Evolutionary conservation across 1,284 basidiomycete species (phyloP).

Genomic region (Tilletia setariae): DNA sequence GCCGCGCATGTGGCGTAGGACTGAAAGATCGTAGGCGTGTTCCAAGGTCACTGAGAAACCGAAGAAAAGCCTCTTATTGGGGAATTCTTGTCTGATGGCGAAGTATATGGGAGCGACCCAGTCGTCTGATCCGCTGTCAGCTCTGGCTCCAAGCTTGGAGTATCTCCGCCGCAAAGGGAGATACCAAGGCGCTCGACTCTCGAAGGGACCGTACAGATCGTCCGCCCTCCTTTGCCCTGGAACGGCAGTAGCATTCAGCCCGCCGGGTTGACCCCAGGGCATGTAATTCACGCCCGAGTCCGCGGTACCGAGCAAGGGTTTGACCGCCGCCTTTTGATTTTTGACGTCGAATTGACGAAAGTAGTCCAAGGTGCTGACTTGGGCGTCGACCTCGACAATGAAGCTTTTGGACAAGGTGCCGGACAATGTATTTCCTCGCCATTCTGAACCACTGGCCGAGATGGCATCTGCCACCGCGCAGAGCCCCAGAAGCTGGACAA

Average conservation of each 20-base stretch:
- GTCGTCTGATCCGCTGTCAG: background rate
- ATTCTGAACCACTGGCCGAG: background rate
- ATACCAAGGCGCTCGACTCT: background rate
- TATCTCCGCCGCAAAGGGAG: background rate
- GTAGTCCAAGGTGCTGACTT: background rate
- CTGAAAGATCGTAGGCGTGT: background rate
- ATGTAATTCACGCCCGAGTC: background rate
- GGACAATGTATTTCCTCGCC: background rate
- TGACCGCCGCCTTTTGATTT: background rate
- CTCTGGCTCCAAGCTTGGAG: background rate
- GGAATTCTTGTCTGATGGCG: slow-evolving; percentile 13
- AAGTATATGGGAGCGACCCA: slow-evolving; percentile 6
- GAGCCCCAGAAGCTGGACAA: too few species aligned
- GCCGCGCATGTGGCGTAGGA: slow-evolving; percentile 8
- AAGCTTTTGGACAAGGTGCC: slow-evolving; percentile 2
- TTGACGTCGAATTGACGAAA: slow-evolving; percentile 6
- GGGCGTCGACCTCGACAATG: background rate
- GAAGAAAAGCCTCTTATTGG: slow-evolving; percentile 14
- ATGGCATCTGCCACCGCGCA: background rate
- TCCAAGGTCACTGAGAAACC: slow-evolving; percentile 13
- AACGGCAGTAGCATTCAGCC: background rate
- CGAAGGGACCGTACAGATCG: background rate
- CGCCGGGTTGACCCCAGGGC: background rate
- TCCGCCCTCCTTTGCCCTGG: background rate
- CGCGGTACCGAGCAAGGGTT: background rate